Evolutionary conservation across 331 rosid genomes (phyloP), one percentile per base, ranked within the genome.

Genomic region (Saraca asoca): DNA sequence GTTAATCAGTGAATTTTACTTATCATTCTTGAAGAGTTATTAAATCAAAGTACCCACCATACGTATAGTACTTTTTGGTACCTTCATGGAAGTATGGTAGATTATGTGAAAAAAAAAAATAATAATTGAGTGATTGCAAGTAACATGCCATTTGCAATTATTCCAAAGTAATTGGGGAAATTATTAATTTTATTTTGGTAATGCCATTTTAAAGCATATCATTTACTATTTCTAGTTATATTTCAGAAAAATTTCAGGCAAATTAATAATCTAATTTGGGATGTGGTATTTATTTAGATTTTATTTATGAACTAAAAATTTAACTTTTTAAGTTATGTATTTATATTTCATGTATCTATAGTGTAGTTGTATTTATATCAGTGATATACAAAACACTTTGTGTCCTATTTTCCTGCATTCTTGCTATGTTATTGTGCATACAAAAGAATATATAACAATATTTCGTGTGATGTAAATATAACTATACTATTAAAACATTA

Each of bases 1-100:
- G 83, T 78, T 68, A 66, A 72, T 43, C 65, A 29, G 58, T 34
- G 45, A 56, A 60, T n/a, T 75, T 62, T 19, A 61, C 62, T 76
- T 66, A 12, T 16, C 4, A 35, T 35, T 18, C 16, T 11, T 38
- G 71, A 66, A 51, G 57, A 43, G 64, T 52, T 62, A 52, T 20
- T 52, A 33, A 16, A 51, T 18, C 18, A 48, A 18, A 11, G 7
- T 34, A 31, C 5, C 55, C 55, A 50, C 18, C 41, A 58, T 35
- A n/a, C 43, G 24, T 70, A 8, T 33, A 14, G 50, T 33, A 41
- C 5, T n/a, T 31, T 31, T 15, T 15, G n/a, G 9, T 7, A 35
- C 42, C 50, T 24, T 9, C 20, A 19, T 41, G 7, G 9, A 15
- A 12, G 34, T 10, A 16, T 37, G 57, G 34, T 78, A 35, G 56